Percentiles rank a stretch among this genome's conserved stretches.
Conservation (phyloP, 2,329 filamentous ascomycete genomes). For the Lecanicillium sp. region DNA sequence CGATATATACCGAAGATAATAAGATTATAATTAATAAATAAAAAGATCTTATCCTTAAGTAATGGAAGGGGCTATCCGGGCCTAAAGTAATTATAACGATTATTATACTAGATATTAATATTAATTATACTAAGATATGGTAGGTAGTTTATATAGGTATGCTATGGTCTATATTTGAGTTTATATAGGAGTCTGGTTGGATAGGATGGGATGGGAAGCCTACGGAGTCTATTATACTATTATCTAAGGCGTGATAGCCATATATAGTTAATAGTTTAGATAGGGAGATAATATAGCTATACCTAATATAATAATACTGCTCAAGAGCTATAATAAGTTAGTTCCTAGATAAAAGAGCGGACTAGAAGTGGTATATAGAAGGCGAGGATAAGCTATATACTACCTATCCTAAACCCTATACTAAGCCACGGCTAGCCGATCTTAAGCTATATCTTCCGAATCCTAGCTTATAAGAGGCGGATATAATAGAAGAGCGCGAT, state of each 20-base stretch:
- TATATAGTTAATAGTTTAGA: not conserved
- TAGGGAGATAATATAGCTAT: conserved; percentile 5
- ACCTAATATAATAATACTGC: conserved; percentile 4
- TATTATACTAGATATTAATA: conserved; percentile 1
- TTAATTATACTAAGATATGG: conserved; percentile 3
- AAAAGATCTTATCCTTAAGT: conserved; percentile 1
- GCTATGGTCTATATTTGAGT: conserved; percentile 3
- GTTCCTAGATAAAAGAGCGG: conserved; percentile 1
- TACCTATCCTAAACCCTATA: not conserved
- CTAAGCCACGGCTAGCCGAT: not conserved
- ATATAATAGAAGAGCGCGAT: not conserved
- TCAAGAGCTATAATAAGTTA: conserved; percentile 2
- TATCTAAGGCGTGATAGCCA: conserved; percentile 1
- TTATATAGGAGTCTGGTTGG: conserved; percentile 4
- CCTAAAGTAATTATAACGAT: conserved; percentile 2
- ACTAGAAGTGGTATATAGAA: conserved; percentile 5
- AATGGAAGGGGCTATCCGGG: not conserved
- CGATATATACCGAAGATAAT: not conserved
- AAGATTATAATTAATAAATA: not conserved
- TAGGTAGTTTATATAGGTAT: conserved; percentile 2
- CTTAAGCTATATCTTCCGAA: not conserved
- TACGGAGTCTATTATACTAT: conserved; percentile 3
- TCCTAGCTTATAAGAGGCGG: too few relatives aligned
- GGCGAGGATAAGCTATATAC: conserved; percentile 1
- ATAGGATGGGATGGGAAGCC: conserved; percentile 1